Evolutionary conservation across 805 yeast species (phyloP), one percentile per base, ranked within the genome.

Genomic region (Cyberlindnera maclurae): DNA sequence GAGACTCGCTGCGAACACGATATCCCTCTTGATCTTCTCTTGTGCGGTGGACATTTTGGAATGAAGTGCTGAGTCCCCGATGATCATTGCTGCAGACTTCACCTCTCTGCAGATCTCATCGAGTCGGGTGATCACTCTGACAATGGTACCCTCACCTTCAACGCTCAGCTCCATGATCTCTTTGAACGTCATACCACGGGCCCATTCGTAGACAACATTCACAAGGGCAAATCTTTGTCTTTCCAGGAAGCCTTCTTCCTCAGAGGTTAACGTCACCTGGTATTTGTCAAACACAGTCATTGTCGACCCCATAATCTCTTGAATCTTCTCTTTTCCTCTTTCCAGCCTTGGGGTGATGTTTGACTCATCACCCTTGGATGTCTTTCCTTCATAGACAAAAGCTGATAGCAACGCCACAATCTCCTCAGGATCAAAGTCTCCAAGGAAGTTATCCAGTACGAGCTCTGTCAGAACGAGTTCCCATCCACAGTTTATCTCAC

Each of bases 141-240:
- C 98, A 55, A 93, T 93, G 0, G 96, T 85, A 31, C 99, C 99
- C 62, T 93, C 98, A 28, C 87, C 89, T 52, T 89, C 95, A 15
- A 78, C 79, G 41, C 96, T 85, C 46, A 87, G 71, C 43, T 77
- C 81, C 82, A 89, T 93, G 47, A 93, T 90, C 41, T 87, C 94
- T 47, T 82, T 82, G 66, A 93, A 93, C 0, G 94, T 73, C 70
- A 81, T 72, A 2, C 98, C 99, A 47, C 94, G 71, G 1, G 97
- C 96, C 99, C 99, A 93, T 62, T 93, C 97, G 58, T 90, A 93
- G 4, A 90, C 96, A 11, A 87, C 96, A 57, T 88, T 90, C 62
- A 87, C 84, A 53, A 93, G 69, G 0, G 90, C 95, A 61, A 93
- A 93, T 49, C 97, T 68, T 51, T 86, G 81, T 46, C 81, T 73